phyloP scores from a whole-genome alignment of 2,329 filamentous ascomycete species.

The Lachnellula hyalina region DNA sequence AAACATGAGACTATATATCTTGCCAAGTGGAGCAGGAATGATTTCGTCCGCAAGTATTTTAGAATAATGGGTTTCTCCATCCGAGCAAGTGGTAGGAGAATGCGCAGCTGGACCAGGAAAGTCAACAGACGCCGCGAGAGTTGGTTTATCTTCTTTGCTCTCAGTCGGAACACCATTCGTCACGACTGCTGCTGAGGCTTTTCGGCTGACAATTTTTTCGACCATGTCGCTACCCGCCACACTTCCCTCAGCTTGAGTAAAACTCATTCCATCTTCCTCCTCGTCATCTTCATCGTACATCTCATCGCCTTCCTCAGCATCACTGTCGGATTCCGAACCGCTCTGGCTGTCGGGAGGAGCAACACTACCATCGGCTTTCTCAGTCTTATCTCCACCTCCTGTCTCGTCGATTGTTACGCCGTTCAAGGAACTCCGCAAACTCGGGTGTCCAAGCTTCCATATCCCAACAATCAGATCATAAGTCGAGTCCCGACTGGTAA shows the following conservation, averaged over 20 bases:
- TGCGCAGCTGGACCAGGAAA: conserved; percentile 84
- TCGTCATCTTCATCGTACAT: conserved; percentile 77
- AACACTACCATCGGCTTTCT: conserved; percentile 57
- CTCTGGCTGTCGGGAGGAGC: conserved; percentile 44
- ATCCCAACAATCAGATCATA: conserved; percentile 97
- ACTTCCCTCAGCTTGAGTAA: conserved; percentile 43
- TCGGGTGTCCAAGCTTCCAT: conserved; percentile 95
- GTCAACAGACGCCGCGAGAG: conserved; percentile 47
- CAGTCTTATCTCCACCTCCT: conserved; percentile 82
- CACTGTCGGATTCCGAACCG: conserved; percentile 46
- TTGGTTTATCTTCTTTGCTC: conserved; percentile 41
- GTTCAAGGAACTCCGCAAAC: conserved; percentile 84
- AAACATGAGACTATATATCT: conserved; percentile 85
- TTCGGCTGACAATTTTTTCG: conserved; percentile 63
- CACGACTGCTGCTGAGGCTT: conserved; percentile 57
- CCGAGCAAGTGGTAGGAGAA: conserved; percentile 77
- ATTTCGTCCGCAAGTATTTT: conserved; percentile 79
- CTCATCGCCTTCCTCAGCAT: conserved; percentile 62
- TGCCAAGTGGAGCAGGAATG: conserved; percentile 81
- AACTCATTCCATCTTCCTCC: conserved; percentile 59
- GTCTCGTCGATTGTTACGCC: conserved; percentile 77
- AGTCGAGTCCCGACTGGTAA: conserved; percentile 89
- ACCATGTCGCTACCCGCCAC: conserved; percentile 45
- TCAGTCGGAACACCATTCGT: conserved; percentile 43
- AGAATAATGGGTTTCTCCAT: conserved; percentile 74